Percentiles rank a stretch among this genome's conserved stretches.
Evolutionary conservation across 2,329 filamentous ascomycete genomes (phyloP).

Genomic region (Mycosphaerelloides madeirae): DNA sequence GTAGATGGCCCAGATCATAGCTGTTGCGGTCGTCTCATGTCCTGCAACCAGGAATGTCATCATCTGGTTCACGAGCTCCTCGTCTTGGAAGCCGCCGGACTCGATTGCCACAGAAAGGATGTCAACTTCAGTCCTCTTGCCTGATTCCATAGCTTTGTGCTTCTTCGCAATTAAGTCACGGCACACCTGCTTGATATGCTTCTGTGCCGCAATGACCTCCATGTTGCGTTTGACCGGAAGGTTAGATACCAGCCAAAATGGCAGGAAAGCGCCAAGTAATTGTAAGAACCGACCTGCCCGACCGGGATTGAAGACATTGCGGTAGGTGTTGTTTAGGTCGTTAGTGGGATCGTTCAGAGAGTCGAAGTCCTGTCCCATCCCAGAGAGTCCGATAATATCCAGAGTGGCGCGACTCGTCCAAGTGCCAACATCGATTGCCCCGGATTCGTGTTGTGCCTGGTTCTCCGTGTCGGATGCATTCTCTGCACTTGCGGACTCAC

Average conservation of each 20-base stretch:
- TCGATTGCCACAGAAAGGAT: slow-evolving; percentile 77
- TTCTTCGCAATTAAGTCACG: slow-evolving; percentile 66
- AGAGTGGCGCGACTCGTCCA: slow-evolving; percentile 51
- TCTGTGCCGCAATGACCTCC: slow-evolving; percentile 54
- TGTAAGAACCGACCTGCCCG: slow-evolving; percentile 51
- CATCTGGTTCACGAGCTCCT: slow-evolving; percentile 63
- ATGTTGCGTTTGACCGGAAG: slow-evolving; percentile 69
- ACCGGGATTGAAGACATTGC: slow-evolving; percentile 46
- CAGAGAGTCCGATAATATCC: slow-evolving; percentile 55
- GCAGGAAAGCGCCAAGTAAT: slow-evolving; percentile 52
- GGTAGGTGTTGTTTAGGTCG: slow-evolving; percentile 50
- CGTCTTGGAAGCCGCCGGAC: slow-evolving; percentile 70
- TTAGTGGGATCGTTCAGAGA: slow-evolving; percentile 48
- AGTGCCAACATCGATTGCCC: slow-evolving; percentile 41
- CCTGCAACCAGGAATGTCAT: slow-evolving; percentile 71
- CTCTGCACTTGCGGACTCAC: slow-evolving; percentile 5
- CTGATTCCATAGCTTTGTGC: slow-evolving; percentile 50
- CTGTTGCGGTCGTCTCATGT: slow-evolving; percentile 53
- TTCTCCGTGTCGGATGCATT: slow-evolving; percentile 13
- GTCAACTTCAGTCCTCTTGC: slow-evolving; percentile 54
- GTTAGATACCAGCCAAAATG: slow-evolving; percentile 54
- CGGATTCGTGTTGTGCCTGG: slow-evolving; percentile 27
- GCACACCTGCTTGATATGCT: slow-evolving; percentile 58
- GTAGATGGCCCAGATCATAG: slow-evolving; percentile 53
- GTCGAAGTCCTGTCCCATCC: slow-evolving; percentile 54